phyloP scores from a whole-genome alignment of 495 filamentous ascomycete genomes.

The Talaromyces adpressus region DNA sequence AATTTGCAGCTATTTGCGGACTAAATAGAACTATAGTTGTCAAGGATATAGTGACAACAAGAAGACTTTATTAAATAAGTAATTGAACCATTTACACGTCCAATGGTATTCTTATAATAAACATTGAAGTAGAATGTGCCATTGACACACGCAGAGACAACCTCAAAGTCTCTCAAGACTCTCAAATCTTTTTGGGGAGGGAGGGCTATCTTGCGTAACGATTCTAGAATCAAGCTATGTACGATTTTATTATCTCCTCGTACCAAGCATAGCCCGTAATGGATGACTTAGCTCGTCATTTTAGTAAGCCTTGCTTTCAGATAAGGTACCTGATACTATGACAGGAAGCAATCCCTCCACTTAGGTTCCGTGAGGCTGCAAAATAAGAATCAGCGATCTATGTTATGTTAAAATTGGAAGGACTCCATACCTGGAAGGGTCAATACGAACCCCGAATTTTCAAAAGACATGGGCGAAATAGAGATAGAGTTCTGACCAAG shows the following conservation, averaged over 20 bases:
- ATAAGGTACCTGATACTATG: constrained; percentile 3
- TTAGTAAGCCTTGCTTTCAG: constrained; percentile 7
- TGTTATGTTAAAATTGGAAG: not conserved
- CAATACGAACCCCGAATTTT: constrained; percentile 12
- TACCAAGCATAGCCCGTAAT: not conserved
- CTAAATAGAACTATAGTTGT: too few relatives aligned
- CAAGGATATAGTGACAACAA: too few relatives aligned
- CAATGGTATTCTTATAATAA: too few relatives aligned
- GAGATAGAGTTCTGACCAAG: constrained; percentile 14
- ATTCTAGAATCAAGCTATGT: too few relatives aligned
- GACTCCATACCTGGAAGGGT: constrained; percentile 9
- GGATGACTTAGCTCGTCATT: not conserved
- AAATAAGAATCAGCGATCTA: not conserved
- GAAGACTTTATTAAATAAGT: too few relatives aligned
- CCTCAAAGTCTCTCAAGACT: too few relatives aligned
- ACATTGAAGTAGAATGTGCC: too few relatives aligned
- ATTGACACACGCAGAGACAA: too few relatives aligned
- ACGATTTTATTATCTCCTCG: not conserved
- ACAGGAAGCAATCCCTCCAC: constrained; percentile 6
- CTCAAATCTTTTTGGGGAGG: too few relatives aligned
- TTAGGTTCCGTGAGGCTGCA: not conserved
- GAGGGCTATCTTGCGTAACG: too few relatives aligned
- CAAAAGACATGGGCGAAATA: constrained; percentile 12
- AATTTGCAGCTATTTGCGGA: too few relatives aligned
- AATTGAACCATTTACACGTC: too few relatives aligned